Percentiles rank a stretch among this genome's conserved stretches.
These are phyloP conservation scores for Crucihimalaya himalaica DNA, from an alignment of 345 rosid species.

Conservation along the genomic window DNA sequence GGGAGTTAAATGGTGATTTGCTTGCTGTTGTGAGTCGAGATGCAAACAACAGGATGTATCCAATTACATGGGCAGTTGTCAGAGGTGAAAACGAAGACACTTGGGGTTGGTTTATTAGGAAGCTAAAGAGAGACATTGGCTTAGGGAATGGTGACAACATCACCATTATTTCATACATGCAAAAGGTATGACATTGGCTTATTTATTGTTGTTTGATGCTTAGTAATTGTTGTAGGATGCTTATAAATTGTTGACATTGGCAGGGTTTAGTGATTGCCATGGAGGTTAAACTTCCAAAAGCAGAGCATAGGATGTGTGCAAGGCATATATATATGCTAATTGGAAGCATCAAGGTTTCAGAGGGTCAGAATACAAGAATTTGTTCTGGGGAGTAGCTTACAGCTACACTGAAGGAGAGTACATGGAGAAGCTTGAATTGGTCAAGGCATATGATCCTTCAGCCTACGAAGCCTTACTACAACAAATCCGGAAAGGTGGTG, in stretches of 20 bases:
- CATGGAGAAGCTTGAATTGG: neutral
- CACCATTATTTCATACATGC: neutral
- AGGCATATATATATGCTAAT: neutral
- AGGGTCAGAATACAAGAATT: neutral
- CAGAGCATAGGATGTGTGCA: conserved; percentile 1
- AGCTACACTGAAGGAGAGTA: neutral
- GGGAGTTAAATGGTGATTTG: neutral
- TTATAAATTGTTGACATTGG: too few species aligned
- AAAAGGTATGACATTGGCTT: too few species aligned
- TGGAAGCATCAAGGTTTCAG: neutral
- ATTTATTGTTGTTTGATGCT: too few species aligned
- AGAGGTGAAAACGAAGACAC: too few species aligned
- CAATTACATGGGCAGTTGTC: conserved; percentile 8
- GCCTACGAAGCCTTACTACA: neutral
- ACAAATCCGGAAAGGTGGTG: too few species aligned
- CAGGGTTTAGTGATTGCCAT: neutral
- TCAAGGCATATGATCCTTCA: neutral
- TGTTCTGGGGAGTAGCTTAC: neutral
- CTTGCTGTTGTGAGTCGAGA: neutral
- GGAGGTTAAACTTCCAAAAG: neutral
- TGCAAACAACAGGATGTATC: neutral
- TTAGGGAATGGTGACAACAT: neutral
- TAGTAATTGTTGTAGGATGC: too few species aligned
- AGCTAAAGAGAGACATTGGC: neutral
- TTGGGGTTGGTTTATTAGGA: neutral